Percentiles rank a stretch among this genome's conserved stretches.
These are phyloP conservation scores for Vigna angularis DNA, from an alignment of 306 rosid genomes.

Conservation along the genomic window DNA sequence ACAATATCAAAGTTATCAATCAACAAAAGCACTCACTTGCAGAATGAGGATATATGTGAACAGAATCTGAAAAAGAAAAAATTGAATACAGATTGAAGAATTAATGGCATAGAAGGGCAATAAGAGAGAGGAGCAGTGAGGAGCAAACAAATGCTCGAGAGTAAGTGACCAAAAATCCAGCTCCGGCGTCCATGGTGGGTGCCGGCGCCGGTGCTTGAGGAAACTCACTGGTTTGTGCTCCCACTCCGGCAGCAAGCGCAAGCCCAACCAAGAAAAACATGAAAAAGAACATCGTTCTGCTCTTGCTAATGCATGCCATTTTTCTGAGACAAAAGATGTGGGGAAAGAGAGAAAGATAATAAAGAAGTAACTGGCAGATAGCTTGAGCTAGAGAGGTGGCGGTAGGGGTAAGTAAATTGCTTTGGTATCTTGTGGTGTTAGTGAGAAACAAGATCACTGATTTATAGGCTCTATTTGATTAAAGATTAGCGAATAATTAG, in stretches of 20 bases:
- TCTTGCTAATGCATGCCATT: conserved; percentile 58
- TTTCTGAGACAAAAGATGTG: not conserved
- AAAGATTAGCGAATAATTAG: not conserved
- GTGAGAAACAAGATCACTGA: not conserved
- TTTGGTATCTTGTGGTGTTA: conserved; percentile 32
- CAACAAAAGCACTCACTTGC: not conserved
- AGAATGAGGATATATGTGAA: not conserved
- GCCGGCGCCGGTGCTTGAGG: conserved; percentile 50
- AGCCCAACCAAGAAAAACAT: conserved; percentile 46
- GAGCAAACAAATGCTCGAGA: conserved; percentile 46
- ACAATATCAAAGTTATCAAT: not conserved
- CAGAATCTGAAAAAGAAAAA: not conserved
- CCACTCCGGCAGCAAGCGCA: conserved; percentile 43
- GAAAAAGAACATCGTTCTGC: conserved; percentile 48
- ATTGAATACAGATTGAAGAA: not conserved
- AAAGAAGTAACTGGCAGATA: not conserved
- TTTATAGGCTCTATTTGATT: conserved; percentile 38
- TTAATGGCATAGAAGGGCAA: conserved; percentile 51
- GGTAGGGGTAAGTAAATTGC: not conserved
- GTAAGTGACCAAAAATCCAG: conserved; percentile 53
- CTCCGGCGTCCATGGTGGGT: conserved; percentile 55
- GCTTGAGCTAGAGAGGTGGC: conserved; percentile 4
- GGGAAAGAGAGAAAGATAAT: not conserved
- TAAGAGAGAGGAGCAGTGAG: conserved; percentile 49
- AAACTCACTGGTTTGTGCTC: conserved; percentile 45